These are phyloP conservation scores for Metschnikowia continentalis DNA, from an alignment of 805 yeast species.

Conservation along the genomic window DNA sequence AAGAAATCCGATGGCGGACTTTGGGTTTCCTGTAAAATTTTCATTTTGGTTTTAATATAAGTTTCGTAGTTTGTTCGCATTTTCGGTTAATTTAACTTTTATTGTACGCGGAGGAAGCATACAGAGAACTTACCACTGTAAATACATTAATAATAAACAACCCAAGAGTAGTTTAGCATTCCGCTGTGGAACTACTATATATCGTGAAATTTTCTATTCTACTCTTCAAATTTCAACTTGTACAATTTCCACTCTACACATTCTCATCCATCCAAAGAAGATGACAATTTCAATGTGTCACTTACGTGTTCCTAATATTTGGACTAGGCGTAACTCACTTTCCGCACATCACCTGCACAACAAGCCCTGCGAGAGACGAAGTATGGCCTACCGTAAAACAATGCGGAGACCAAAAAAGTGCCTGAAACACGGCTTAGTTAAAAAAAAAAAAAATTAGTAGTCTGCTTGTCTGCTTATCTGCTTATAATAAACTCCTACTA, in stretches of 20 bases:
- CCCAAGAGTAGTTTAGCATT: too few relatives aligned
- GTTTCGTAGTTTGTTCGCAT: neutral
- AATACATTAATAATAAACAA: too few relatives aligned
- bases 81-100: neutral
- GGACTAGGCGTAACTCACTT: neutral
- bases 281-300: too few relatives aligned
- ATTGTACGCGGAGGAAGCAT: neutral
- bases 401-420: neutral
- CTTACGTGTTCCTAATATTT: neutral
- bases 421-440: neutral
- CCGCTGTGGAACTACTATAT: too few relatives aligned
- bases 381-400: neutral
- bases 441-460: neutral
- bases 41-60: neutral
- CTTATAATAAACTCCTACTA: neutral
- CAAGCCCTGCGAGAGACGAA: neutral
- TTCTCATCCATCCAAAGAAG: too few relatives aligned
- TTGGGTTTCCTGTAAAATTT: neutral
- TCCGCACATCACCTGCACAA: neutral
- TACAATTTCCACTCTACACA: too few relatives aligned
- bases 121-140: too few relatives aligned
- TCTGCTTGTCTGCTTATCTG: neutral
- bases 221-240: too few relatives aligned
- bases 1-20: neutral
- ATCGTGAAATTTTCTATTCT: too few relatives aligned